A percentile compares a stretch with the other conserved stretches of the same genome.
These are phyloP conservation scores for Lachnellula willkommii DNA, from an alignment of 2,329 filamentous ascomycete species.

Conservation along the genomic window DNA sequence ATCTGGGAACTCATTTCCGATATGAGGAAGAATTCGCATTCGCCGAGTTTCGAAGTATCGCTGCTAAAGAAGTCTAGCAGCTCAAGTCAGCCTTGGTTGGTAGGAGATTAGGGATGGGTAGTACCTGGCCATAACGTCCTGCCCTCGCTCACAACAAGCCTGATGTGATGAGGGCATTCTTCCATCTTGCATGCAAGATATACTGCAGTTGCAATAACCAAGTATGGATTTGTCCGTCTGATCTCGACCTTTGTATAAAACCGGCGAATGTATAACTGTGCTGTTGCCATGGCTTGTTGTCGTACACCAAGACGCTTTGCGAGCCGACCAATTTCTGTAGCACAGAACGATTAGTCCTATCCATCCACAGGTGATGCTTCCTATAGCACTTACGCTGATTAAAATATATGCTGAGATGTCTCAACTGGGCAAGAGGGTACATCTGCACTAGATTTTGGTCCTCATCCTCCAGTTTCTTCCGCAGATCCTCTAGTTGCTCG, in stretches of 20 bases:
- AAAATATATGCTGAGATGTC: constrained; percentile 86
- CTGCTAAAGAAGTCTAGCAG: constrained; percentile 53
- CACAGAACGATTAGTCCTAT: not conserved
- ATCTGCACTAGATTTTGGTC: constrained; percentile 69
- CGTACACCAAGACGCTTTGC: constrained; percentile 78
- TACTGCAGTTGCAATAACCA: constrained; percentile 86
- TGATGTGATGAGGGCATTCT: constrained; percentile 92
- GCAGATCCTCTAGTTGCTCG: constrained; percentile 68
- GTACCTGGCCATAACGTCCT: constrained; percentile 73
- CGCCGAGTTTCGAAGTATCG: constrained; percentile 64
- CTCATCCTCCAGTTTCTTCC: constrained; percentile 70
- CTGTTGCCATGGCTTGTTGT: constrained; percentile 90
- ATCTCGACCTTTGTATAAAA: constrained; percentile 92
- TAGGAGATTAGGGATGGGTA: not conserved
- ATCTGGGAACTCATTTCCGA: constrained; percentile 70
- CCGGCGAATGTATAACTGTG: constrained; percentile 88
- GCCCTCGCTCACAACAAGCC: constrained; percentile 81
- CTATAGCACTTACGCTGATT: constrained; percentile 64
- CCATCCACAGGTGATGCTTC: not conserved
- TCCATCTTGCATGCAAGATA: constrained; percentile 98
- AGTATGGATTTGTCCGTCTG: constrained; percentile 85
- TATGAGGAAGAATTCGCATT: constrained; percentile 71
- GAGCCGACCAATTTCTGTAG: constrained; percentile 71
- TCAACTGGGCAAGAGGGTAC: constrained; percentile 74
- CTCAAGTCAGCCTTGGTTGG: constrained; percentile 12